Percentiles rank a stretch among this genome's conserved stretches.
Conservation (phyloP, 208 protist species). For the Trypanosoma boissoni region DNA sequence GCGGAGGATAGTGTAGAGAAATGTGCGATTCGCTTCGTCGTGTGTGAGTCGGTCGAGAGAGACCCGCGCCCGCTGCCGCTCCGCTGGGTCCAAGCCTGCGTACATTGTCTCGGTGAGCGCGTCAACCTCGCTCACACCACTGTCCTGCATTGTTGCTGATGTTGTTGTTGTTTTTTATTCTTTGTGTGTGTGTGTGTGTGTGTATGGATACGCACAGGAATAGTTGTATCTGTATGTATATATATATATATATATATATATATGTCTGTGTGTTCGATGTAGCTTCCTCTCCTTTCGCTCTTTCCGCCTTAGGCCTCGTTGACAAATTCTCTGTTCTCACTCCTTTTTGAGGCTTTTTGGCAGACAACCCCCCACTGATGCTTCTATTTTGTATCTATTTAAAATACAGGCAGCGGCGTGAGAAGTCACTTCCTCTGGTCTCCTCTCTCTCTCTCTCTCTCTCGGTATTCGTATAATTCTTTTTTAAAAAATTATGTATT, state of each 20-base stretch:
- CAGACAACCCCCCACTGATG: no score
- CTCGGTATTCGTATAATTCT: no score
- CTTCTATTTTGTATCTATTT: no score
- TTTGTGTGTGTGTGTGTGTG: background rate
- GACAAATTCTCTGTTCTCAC: background rate
- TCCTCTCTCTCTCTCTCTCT: no score
- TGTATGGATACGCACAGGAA: background rate
- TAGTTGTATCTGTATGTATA: background rate
- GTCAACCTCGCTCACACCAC: constrained; percentile 57
- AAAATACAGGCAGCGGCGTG: no score
- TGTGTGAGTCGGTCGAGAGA: constrained; percentile 45
- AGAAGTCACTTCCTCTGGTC: no score
- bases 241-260: background rate
- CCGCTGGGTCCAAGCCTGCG: constrained; percentile 41
- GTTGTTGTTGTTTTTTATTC: constrained; percentile 7
- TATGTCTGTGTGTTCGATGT: background rate
- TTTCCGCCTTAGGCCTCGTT: background rate
- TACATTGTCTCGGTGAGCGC: constrained; percentile 67
- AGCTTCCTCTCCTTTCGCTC: background rate
- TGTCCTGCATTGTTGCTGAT: constrained; percentile 14
- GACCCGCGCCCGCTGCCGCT: constrained; percentile 42
- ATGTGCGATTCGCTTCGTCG: constrained; percentile 40
- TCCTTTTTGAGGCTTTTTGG: no score
- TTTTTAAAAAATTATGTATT: no score
- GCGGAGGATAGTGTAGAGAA: constrained; percentile 46